A percentile compares a stretch with the other conserved stretches of the same genome.
Conservation (phyloP, 2,329 filamentous ascomycete genomes). For the Chaetoscypha palmicola region DNA sequence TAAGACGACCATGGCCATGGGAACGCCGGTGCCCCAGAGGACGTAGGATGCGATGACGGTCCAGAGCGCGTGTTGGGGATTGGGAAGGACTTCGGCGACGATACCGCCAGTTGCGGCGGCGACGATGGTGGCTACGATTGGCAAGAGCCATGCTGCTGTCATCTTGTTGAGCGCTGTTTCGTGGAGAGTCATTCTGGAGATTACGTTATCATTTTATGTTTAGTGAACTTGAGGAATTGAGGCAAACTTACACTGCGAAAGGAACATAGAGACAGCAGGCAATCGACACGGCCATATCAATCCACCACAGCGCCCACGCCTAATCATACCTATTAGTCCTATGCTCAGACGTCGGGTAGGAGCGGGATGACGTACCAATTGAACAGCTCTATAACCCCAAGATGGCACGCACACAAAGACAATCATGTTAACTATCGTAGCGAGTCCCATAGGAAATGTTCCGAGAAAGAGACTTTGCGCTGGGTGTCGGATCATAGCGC, state of each 20-base stretch:
- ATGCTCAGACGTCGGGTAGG: no score
- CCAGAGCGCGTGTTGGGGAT: slow-evolving; percentile 47
- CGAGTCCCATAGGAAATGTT: slow-evolving; percentile 61
- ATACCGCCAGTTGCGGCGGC: slow-evolving; percentile 58
- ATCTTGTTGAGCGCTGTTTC: slow-evolving; percentile 47
- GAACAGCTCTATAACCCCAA: slow-evolving; percentile 53
- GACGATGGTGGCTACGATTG: slow-evolving; percentile 60
- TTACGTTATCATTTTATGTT: no score
- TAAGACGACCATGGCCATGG: slow-evolving; percentile 54
- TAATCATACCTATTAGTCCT: slow-evolving; percentile 5
- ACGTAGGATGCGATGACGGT: slow-evolving; percentile 61
- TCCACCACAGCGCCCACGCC: slow-evolving; percentile 53
- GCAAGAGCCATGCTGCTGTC: slow-evolving; percentile 58
- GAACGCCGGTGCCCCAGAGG: slow-evolving; percentile 59
- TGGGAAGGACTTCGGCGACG: slow-evolving; percentile 52
- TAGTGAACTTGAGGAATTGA: no score
- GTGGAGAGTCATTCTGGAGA: slow-evolving; percentile 27
- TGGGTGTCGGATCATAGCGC: slow-evolving; percentile 58
- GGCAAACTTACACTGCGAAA: slow-evolving; percentile 43
- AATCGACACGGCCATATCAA: slow-evolving; percentile 47
- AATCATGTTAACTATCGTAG: slow-evolving; percentile 61
- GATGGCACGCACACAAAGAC: slow-evolving; percentile 49
- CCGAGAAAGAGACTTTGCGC: slow-evolving; percentile 62
- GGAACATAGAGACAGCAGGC: slow-evolving; percentile 48
- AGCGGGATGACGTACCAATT: slow-evolving; percentile 32